These are phyloP conservation scores for Mycena latifolia DNA, from an alignment of 768 basidiomycete species.

Conservation along the genomic window DNA sequence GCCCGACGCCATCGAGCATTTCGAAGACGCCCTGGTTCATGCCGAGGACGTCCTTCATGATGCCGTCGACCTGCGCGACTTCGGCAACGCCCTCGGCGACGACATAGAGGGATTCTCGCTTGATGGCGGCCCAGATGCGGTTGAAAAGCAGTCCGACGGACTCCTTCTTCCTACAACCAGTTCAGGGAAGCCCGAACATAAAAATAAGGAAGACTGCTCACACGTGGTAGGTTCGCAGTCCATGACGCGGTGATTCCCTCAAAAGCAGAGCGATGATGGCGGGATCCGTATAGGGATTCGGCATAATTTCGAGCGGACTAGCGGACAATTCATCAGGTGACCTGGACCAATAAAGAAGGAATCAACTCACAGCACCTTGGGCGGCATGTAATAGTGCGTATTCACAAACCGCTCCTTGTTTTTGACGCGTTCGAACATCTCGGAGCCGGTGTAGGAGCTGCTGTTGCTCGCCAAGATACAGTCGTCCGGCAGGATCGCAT, in stretches of 20 bases:
- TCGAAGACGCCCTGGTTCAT: slow-evolving; percentile 31
- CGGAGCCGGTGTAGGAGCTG: slow-evolving; percentile 33
- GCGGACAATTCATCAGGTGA: no score
- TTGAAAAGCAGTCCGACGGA: slow-evolving; percentile 34
- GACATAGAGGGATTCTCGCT: slow-evolving; percentile 29
- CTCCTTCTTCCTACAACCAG: slow-evolving; percentile 27
- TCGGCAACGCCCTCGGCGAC: slow-evolving; percentile 25
- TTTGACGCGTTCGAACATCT: slow-evolving; percentile 29
- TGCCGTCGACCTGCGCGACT: slow-evolving; percentile 22
- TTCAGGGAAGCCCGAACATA: background rate
- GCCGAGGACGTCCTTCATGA: slow-evolving; percentile 34
- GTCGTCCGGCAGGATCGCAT: slow-evolving; percentile 27
- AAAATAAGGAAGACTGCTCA: background rate
- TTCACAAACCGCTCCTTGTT: slow-evolving; percentile 29
- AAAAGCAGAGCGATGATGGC: slow-evolving; percentile 21
- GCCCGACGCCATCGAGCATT: slow-evolving; percentile 31
- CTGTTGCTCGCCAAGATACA: slow-evolving; percentile 35
- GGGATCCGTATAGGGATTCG: slow-evolving; percentile 30
- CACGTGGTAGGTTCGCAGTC: slow-evolving; percentile 29
- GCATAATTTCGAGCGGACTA: slow-evolving; percentile 32
- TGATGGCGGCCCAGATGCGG: slow-evolving; percentile 34
- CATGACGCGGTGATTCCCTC: slow-evolving; percentile 27
- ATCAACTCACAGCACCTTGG: slow-evolving; percentile 10
- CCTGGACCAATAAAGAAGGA: background rate
- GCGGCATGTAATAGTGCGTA: slow-evolving; percentile 33